These are phyloP conservation scores for Dendrobium huoshanense DNA, from an alignment of 106 monocot species.

Conservation along the genomic window DNA sequence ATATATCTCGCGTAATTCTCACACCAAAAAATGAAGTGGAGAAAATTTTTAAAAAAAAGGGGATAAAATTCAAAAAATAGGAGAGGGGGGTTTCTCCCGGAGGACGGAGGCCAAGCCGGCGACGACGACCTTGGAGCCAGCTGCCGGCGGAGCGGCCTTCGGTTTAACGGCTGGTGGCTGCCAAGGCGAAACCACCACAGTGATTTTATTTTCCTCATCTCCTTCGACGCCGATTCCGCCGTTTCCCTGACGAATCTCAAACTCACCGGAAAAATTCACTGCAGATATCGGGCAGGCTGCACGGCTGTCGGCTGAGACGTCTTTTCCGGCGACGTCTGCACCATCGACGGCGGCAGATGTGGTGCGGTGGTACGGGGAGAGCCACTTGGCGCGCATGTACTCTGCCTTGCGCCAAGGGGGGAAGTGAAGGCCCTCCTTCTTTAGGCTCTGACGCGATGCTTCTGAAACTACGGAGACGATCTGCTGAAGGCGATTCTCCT, in stretches of 20 bases:
- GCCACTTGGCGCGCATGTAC: slow-evolving; percentile 70
- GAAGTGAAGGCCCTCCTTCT: slow-evolving; percentile 67
- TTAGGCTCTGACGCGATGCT: slow-evolving; percentile 53
- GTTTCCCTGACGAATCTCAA: neutral
- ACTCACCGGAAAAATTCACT: slow-evolving; percentile 10
- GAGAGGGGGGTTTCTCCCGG: neutral
- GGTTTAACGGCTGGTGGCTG: slow-evolving; percentile 25
- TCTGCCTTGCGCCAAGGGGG: slow-evolving; percentile 71
- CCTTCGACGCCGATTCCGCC: neutral
- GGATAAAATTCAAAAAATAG: slow-evolving; percentile 1
- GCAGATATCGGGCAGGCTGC: neutral
- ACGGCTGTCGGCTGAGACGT: slow-evolving; percentile 10
- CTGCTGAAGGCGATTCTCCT: slow-evolving; percentile 33
- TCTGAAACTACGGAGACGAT: slow-evolving; percentile 52
- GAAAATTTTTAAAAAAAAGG: neutral
- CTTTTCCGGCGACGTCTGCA: neutral
- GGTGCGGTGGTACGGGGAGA: slow-evolving; percentile 18
- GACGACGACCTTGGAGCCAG: slow-evolving; percentile 22
- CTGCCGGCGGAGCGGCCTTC: neutral
- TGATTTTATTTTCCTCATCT: neutral
- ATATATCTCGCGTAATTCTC: slow-evolving; percentile 6
- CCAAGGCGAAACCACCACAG: slow-evolving; percentile 11
- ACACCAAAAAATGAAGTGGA: neutral
- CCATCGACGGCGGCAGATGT: neutral
- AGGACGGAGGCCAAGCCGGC: slow-evolving; percentile 35